These are phyloP conservation scores for Deuterostichococcus epilithicus DNA, from an alignment of 139 green algal species.

Conservation along the genomic window DNA sequence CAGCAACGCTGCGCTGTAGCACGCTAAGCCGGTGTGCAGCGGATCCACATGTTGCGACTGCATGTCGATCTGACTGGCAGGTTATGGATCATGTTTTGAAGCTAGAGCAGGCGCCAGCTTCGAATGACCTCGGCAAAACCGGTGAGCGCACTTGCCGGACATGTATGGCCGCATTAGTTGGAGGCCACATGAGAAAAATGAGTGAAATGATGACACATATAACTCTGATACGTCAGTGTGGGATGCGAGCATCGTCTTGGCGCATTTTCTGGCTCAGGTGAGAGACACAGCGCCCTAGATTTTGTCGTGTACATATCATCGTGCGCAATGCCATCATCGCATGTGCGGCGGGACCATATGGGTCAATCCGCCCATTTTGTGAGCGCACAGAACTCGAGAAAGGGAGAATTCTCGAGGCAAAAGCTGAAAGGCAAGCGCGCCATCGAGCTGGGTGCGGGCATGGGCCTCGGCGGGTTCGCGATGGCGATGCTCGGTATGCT, in stretches of 20 bases:
- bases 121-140: background rate
- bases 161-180: background rate
- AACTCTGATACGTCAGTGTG: background rate
- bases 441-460: constrained; percentile 85
- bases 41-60: background rate
- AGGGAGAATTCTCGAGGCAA: constrained; percentile 61
- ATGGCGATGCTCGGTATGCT: constrained; percentile 36
- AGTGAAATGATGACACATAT: too few relatives aligned
- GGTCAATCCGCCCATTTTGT: too few relatives aligned
- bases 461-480: constrained; percentile 68
- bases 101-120: background rate
- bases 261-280: background rate
- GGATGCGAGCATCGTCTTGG: background rate
- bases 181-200: background rate
- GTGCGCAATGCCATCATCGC: too few relatives aligned
- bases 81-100: background rate
- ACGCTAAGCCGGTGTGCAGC: background rate
- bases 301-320: too few relatives aligned
- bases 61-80: background rate
- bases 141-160: background rate
- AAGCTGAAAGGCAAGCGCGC: constrained; percentile 61
- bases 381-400: constrained; percentile 57
- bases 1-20: too few relatives aligned
- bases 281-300: too few relatives aligned
- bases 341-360: too few relatives aligned